phyloP scores from a whole-genome alignment of 2,329 filamentous ascomycete species.

The Aspergillus sp. region DNA sequence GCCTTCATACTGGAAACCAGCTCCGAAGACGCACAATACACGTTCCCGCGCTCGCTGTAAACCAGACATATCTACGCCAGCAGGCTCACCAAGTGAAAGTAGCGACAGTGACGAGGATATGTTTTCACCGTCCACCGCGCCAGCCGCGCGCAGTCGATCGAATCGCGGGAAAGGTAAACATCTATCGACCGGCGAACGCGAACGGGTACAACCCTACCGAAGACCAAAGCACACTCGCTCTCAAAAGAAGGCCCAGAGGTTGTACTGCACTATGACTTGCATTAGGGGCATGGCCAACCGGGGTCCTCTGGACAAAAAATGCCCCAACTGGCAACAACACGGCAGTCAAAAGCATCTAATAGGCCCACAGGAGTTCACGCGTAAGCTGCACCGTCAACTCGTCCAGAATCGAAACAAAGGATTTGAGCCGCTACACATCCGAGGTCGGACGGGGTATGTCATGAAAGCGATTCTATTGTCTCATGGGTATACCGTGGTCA shows the following conservation, averaged over 20 bases:
- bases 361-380: conserved; percentile 19
- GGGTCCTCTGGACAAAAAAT: conserved; percentile 20
- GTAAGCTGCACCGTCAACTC: conserved; percentile 20
- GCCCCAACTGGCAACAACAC: conserved; percentile 34
- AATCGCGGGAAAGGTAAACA: conserved; percentile 28
- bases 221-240: conserved; percentile 13
- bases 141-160: conserved; percentile 14
- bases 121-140: conserved; percentile 16
- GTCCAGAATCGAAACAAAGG: conserved; percentile 17
- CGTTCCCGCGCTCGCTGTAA: conserved; percentile 11
- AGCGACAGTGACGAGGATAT: conserved; percentile 19
- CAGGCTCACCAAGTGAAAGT: conserved; percentile 17
- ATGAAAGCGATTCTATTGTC: conserved; percentile 28
- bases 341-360: conserved; percentile 31
- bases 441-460: conserved; percentile 27
- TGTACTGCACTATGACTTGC: no score
- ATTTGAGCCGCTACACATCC: conserved; percentile 25
- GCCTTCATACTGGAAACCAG: conserved; percentile 44
- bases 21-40: no score
- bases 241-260: no score
- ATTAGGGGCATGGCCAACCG: conserved; percentile 21
- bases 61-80: conserved; percentile 13
- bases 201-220: conserved; percentile 12
- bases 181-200: conserved; percentile 18
- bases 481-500: conserved; percentile 29